Evolutionary conservation across 139 green algal genomes (phyloP), one percentile per base, ranked within the genome.

Genomic region (Gonium pectorale): DNA sequence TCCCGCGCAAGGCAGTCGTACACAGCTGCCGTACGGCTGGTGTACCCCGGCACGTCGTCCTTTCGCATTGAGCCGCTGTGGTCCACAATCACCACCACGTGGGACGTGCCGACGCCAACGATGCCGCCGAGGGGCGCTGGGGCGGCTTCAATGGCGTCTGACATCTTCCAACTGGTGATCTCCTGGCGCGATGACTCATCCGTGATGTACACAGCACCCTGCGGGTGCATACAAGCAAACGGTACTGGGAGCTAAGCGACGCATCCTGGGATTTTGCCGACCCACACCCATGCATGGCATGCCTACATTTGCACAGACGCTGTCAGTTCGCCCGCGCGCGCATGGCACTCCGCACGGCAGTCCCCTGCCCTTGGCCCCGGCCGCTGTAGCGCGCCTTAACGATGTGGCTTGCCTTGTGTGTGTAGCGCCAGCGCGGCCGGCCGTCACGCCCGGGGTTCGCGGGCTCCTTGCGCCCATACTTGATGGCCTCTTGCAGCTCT

Each of bases 181-280:
- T 88, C 88, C 43, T 91, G 85, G 11, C 88, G 81, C 41, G 80
- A 87, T 44, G 46, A 83, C 3, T 74, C 80, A 56, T 91, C 88
- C 5, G 88, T 91, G 52, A 91, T 86, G 84, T 88, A 91, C 26
- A 91, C 85, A 17, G 86, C 46, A 19, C 74, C 84, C 81, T 87
- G 70, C n/a, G n/a, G n/a, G n/a, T n/a, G n/a, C n/a, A n/a, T n/a
- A n/a, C n/a, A n/a, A n/a, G n/a, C n/a, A n/a, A n/a, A n/a, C n/a
- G n/a, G n/a, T n/a, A n/a, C n/a, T n/a, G n/a, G n/a, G n/a, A n/a
- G n/a, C n/a, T n/a, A n/a, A n/a, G n/a, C n/a, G n/a, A n/a, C n/a
- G n/a, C n/a, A n/a, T n/a, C n/a, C n/a, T n/a, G n/a, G n/a, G n/a
- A n/a, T n/a, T n/a, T n/a, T n/a, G n/a, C n/a, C n/a, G n/a, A n/a